Evolutionary conservation across 441 rosid species (phyloP).

Genomic region (Syzygium syzygioides): DNA sequence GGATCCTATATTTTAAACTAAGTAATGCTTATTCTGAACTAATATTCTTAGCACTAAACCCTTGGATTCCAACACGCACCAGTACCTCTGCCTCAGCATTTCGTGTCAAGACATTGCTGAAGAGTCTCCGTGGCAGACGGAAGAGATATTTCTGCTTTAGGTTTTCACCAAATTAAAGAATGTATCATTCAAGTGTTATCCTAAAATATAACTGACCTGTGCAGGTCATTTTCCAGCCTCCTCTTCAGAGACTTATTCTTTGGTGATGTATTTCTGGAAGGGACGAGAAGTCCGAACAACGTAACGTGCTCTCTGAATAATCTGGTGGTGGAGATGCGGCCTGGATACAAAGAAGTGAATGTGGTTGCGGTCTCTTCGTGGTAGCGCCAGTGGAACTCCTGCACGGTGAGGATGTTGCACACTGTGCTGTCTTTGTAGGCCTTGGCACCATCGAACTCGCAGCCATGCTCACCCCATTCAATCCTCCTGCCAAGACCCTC

Average conservation of each 20-base stretch:
- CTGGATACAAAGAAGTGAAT: constrained; percentile 85
- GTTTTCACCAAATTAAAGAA: background rate
- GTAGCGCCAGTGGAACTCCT: constrained; percentile 76
- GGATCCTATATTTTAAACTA: background rate
- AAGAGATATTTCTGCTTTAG: background rate
- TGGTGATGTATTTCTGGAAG: constrained; percentile 87
- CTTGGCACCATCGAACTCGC: constrained; percentile 92
- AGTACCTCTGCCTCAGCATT: background rate
- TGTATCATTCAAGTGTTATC: background rate
- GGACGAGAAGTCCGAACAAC: constrained; percentile 68
- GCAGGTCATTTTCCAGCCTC: constrained; percentile 94
- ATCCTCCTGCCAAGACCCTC: constrained; percentile 71
- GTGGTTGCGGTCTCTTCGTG: constrained; percentile 71
- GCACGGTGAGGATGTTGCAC: constrained; percentile 92
- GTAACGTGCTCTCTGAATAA: constrained; percentile 85
- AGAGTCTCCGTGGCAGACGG: background rate
- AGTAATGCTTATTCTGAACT: background rate
- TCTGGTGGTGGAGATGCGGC: constrained; percentile 90
- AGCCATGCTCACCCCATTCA: constrained; percentile 50
- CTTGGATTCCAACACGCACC: background rate
- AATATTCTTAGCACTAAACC: background rate
- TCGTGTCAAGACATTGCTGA: background rate
- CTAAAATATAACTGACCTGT: constrained; percentile 32
- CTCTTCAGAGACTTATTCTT: constrained; percentile 88
- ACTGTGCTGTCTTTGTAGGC: constrained; percentile 35